Evolutionary conservation across 73 alveolate genomes (phyloP), one percentile per base, ranked within the genome.

Genomic region (Paramecium sonneborni): DNA sequence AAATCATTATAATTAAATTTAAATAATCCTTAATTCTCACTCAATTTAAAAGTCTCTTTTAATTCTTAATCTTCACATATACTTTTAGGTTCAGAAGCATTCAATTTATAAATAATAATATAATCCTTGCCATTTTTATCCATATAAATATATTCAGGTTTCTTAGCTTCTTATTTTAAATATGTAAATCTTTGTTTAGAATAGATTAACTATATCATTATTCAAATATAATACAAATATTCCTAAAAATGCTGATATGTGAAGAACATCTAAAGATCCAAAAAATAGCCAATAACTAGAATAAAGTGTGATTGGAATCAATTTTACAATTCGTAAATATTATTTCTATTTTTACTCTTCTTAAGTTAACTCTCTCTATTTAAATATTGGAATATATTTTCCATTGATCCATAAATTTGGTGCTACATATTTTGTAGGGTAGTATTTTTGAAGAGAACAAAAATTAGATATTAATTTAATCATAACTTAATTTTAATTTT

Each of bases 201-300:
- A 28, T 62, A 62, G 4, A 62, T 26, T 23, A 62, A 62, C 84
- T 62, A 26, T 11, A 1, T 4, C 1, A 62, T 57, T 52, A 52
- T 20, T 5, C 12, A 2, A 14, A 62, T 4, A 62, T 12, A 0
- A 4, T 62, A 62, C 84, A 30, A 62, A 62, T 20, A 62, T 14
- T 62, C 48, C 84, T 26, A 32, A 30, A 62, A 62, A 62, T 14
- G 48, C 84, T 6, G 84, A 26, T 1, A 30, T 6, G 24, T 62
- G 84, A 9, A 62, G 1, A 9, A 32, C 12, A 62, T 62, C 44
- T 32, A 62, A 20, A 30, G 84, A 32, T 62, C 84, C 84, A 26
- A 62, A 62, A 12, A 62, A 62, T 30, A 62, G 39, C 84, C 84
- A 62, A 62, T 62, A 62, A 32, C 84, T 30, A 32, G 84, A 62